phyloP scores from a whole-genome alignment of 192 early-diverging fungal species.

The Cetraspora pellucida region DNA sequence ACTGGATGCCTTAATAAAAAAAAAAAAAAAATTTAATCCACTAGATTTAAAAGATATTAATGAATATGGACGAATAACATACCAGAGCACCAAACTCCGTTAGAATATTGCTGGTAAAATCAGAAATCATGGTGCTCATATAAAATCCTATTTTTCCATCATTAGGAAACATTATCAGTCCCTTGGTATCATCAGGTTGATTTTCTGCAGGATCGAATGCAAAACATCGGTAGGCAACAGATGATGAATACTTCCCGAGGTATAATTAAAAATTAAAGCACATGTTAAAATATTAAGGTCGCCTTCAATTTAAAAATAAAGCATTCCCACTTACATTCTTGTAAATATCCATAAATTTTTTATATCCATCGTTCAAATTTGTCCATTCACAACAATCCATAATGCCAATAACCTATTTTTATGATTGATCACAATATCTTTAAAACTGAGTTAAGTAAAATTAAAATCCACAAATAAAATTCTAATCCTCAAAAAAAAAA shows the following conservation, averaged over 20 bases:
- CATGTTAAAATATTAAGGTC: no score
- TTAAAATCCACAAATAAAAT: no score
- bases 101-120: conserved; percentile 75
- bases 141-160: conserved; percentile 79
- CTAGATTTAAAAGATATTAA: neutral
- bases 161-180: conserved; percentile 78
- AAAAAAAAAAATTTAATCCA: neutral
- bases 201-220: conserved; percentile 80
- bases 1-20: conserved; percentile 45
- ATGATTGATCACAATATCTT: neutral
- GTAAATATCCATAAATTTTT: conserved; percentile 60
- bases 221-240: conserved; percentile 73
- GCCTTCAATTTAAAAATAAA: neutral
- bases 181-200: conserved; percentile 73
- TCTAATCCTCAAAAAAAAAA: neutral
- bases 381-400: conserved; percentile 77
- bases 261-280: no score
- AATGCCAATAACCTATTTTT: conserved; percentile 72
- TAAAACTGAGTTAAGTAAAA: no score
- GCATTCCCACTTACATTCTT: conserved; percentile 53
- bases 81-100: conserved; percentile 68
- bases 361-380: conserved; percentile 60
- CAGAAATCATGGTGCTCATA: conserved; percentile 74
- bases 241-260: conserved; percentile 63
- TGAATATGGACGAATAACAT: conserved; percentile 14